Evolutionary conservation across 169 alveolate genomes (phyloP), one percentile per base, ranked within the genome.

Genomic region (Cryptosporidium sp.): DNA sequence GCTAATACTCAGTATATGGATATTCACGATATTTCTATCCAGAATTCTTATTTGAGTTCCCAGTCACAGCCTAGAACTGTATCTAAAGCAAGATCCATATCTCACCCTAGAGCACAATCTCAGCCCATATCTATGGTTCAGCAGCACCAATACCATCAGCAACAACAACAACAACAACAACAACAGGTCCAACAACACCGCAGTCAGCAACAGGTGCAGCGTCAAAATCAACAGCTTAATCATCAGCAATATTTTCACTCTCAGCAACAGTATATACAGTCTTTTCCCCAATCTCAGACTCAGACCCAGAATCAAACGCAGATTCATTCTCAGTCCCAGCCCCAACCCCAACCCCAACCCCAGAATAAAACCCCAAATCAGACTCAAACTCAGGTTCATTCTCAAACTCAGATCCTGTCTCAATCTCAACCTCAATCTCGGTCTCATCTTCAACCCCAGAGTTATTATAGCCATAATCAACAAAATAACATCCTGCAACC

Each of bases 341-440:
- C n/a, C n/a, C n/a, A n/a, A 45, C 12, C 52, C 52, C 52, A 45
- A 45, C 52, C 52, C 52, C 52, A 45, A 45, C 12, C 52, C 23
- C 69, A 8, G 23, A 16, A 7, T 33, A 2, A 31, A 29, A n/a
- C 65, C 8, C 69, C 9, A 26, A 70, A 6, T 9, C 62, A 39
- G 4, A 5, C 14, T 29, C 74, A 18, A 18, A 39, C 23, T 69
- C 84, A 33, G 12, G 26, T 52, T 3, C 85, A 9, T 21, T 21
- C 51, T 35, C 85, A 45, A 18, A 52, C 52, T 10, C 85, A 50
- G 23, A 12, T 23, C 70, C 50, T 33, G 9, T 50, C 33, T 73
- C 85, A 31, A 21, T 50, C 33, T 55, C 65, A 50, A 21, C 31
- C 85, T 8, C 65, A 71, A 29, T 29, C 48, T 71, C 26, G 23